phyloP scores from a whole-genome alignment of 1,139 yeast genomes.

The Geotrichum australiense region DNA sequence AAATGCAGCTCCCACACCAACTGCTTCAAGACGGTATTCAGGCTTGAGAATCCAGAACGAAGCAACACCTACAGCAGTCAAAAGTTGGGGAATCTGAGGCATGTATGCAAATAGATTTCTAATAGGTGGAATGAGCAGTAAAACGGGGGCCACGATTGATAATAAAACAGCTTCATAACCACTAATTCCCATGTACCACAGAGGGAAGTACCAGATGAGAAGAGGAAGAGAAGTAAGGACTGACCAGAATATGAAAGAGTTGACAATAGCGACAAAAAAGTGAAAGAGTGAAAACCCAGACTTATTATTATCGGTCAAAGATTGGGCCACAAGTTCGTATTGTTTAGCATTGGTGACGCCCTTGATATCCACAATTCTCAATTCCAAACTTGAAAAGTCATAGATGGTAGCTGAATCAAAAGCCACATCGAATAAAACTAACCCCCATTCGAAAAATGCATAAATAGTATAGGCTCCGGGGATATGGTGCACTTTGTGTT shows the following conservation, averaged over 20 bases:
- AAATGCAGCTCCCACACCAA: slow-evolving; percentile 62
- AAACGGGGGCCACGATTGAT: slow-evolving; percentile 50
- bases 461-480: slow-evolving; percentile 95
- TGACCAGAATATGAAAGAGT: slow-evolving; percentile 70
- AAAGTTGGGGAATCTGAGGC: slow-evolving; percentile 46
- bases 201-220: slow-evolving; percentile 93
- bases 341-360: slow-evolving; percentile 30
- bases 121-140: slow-evolving; percentile 51
- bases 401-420: slow-evolving; percentile 74
- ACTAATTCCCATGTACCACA: slow-evolving; percentile 96
- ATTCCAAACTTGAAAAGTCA: slow-evolving; percentile 57
- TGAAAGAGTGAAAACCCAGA: slow-evolving; percentile 28
- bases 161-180: slow-evolving; percentile 79
- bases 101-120: slow-evolving; percentile 44
- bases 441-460: slow-evolving; percentile 91
- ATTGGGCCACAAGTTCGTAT: slow-evolving; percentile 12
- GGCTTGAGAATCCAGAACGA: slow-evolving; percentile 66
- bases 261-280: slow-evolving; percentile 29
- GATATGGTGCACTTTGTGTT: slow-evolving; percentile 78
- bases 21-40: slow-evolving; percentile 54
- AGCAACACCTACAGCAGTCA: slow-evolving; percentile 67
- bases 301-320: slow-evolving; percentile 19
- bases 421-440: slow-evolving; percentile 72
- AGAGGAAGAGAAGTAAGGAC: slow-evolving; percentile 71
- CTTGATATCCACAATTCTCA: slow-evolving; percentile 39